These are phyloP conservation scores for Agaricus sinodeliciosus DNA, from an alignment of 768 basidiomycete species.

Conservation along the genomic window DNA sequence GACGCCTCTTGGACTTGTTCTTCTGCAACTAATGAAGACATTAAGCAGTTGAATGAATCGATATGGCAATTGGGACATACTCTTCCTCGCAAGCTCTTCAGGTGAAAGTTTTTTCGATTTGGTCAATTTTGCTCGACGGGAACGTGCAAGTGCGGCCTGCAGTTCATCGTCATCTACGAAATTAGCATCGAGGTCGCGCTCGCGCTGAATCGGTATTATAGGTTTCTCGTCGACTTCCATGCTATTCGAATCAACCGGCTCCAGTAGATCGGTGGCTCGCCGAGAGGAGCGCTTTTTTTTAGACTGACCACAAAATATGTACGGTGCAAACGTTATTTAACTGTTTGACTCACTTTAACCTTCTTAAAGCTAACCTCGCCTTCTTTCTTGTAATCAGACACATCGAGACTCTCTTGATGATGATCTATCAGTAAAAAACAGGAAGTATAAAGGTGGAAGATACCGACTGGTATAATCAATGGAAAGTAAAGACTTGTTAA, in stretches of 20 bases:
- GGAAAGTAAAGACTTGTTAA: conserved; percentile 76
- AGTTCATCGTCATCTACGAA: conserved; percentile 99
- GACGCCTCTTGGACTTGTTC: conserved; percentile 43
- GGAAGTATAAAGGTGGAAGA: neutral
- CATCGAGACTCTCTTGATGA: conserved; percentile 71
- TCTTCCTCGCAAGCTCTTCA: conserved; percentile 74
- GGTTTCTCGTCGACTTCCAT: conserved; percentile 84
- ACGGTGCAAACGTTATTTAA: neutral
- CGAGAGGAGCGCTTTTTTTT: conserved; percentile 89
- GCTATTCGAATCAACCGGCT: conserved; percentile 36
- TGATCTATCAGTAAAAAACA: conserved; percentile 13
- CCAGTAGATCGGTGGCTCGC: conserved; percentile 45
- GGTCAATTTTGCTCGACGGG: conserved; percentile 74
- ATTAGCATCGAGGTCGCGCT: conserved; percentile 74
- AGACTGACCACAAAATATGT: conserved; percentile 39
- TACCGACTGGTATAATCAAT: conserved; percentile 88
- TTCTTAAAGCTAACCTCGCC: conserved; percentile 96
- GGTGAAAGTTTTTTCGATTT: conserved; percentile 72
- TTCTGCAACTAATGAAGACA: conserved; percentile 48
- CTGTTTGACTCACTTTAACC: conserved; percentile 53
- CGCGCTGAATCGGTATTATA: conserved; percentile 44
- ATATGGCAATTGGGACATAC: conserved; percentile 33
- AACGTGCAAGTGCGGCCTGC: conserved; percentile 84
- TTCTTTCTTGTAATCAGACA: conserved; percentile 84
- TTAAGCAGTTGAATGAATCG: neutral